phyloP scores from a whole-genome alignment of 2,329 filamentous ascomycete species.

The Penicillium sp. region DNA sequence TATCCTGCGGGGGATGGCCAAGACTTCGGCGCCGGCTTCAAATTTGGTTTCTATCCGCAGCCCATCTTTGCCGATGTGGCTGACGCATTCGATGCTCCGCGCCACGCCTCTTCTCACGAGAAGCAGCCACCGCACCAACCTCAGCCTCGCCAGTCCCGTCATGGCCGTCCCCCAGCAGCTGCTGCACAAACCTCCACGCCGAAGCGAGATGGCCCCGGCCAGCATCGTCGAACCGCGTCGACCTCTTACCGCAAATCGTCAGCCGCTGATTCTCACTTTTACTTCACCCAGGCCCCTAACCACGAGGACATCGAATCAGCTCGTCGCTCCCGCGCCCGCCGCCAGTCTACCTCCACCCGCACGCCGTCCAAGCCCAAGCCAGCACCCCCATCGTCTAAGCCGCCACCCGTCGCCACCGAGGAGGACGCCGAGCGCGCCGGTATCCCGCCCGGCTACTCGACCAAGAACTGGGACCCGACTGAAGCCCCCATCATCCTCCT shows the following conservation, averaged over 20 bases:
- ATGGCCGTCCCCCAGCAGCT: slow-evolving; percentile 24
- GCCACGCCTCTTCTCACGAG: slow-evolving; percentile 48
- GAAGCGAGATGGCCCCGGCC: slow-evolving; percentile 26
- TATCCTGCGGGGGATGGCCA: slow-evolving; percentile 33
- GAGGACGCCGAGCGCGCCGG: slow-evolving; percentile 65
- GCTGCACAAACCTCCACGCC: slow-evolving; percentile 11
- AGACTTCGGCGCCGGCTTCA: slow-evolving; percentile 30
- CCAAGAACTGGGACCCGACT: slow-evolving; percentile 97
- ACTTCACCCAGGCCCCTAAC: slow-evolving; percentile 56
- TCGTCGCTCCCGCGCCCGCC: slow-evolving; percentile 54
- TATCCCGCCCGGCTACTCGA: slow-evolving; percentile 87
- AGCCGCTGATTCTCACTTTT: slow-evolving; percentile 55
- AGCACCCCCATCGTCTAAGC: slow-evolving; percentile 33
- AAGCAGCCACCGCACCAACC: neutral
- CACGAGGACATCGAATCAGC: slow-evolving; percentile 57
- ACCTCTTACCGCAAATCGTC: slow-evolving; percentile 45
- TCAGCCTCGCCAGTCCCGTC: slow-evolving; percentile 35
- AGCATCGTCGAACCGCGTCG: slow-evolving; percentile 31
- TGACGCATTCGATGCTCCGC: slow-evolving; percentile 54
- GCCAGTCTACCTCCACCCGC: slow-evolving; percentile 56
- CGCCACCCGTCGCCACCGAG: slow-evolving; percentile 59
- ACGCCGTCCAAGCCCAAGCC: slow-evolving; percentile 48
- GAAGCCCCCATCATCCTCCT: slow-evolving; percentile 93
- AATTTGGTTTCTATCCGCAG: slow-evolving; percentile 32
- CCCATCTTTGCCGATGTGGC: slow-evolving; percentile 60